These are phyloP conservation scores for Yarrowia keelungensis DNA, from an alignment of 805 yeast species.

Conservation along the genomic window DNA sequence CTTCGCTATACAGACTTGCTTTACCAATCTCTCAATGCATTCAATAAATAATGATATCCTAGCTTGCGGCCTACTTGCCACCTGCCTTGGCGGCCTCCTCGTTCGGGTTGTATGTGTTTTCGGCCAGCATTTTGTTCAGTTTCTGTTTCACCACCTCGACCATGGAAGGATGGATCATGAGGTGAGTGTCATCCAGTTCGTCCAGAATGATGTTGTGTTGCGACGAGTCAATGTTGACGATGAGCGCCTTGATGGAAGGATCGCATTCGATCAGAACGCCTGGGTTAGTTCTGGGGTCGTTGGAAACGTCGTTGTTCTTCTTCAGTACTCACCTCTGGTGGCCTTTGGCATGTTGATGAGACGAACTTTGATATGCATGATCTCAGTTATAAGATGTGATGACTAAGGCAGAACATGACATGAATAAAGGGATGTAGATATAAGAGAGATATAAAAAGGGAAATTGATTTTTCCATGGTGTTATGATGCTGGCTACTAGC, in stretches of 20 bases:
- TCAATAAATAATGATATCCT: constrained; percentile 1
- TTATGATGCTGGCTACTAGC: too few species aligned
- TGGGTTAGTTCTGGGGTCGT: constrained; percentile 41
- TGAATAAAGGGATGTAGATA: too few species aligned
- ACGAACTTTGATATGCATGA: constrained; percentile 4
- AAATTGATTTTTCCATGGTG: too few species aligned
- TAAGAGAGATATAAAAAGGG: too few species aligned
- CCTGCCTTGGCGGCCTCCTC: constrained; percentile 53
- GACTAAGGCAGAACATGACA: too few species aligned
- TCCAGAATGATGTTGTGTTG: constrained; percentile 73
- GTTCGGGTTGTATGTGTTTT: constrained; percentile 87
- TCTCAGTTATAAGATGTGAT: not conserved
- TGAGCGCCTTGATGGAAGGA: constrained; percentile 89
- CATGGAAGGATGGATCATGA: constrained; percentile 78
- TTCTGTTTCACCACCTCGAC: constrained; percentile 79
- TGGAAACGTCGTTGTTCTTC: too few species aligned
- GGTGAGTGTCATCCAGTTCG: constrained; percentile 91
- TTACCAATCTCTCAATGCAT: not conserved
- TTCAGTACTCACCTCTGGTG: constrained; percentile 30
- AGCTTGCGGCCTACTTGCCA: not conserved
- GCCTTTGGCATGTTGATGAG: constrained; percentile 35
- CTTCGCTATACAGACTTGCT: not conserved
- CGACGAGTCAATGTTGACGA: constrained; percentile 79
- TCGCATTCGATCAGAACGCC: constrained; percentile 59
- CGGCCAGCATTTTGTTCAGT: constrained; percentile 73